Base-by-base conservation (phyloP, 2,329 filamentous ascomycete genomes). In the Epicoccum nigrum region DNA sequence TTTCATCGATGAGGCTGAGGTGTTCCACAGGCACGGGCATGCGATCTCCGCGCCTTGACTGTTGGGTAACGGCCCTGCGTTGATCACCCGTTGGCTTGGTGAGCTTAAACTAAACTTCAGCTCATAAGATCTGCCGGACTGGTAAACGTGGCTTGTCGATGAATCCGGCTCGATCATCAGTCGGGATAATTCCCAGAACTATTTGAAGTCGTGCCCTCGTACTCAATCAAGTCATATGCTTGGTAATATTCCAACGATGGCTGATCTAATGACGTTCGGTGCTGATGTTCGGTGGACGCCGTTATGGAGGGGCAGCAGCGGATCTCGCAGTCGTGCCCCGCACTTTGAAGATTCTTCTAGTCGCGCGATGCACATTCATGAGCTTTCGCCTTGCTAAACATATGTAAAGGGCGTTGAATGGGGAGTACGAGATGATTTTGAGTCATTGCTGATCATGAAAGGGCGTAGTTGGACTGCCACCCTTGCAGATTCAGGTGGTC, bases 1-100 rank as follows among this genome's bases (percentile, higher is more conserved):
- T 64, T 63, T 61, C 55, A 58, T 25, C 33, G 17, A 30, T 37
- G 33, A 54, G 48, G 45, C 40, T 51, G 33, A 52, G 27, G 35
- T 38, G 40, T 42, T 44, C 42, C 52, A 46, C 23, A 17, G 12
- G 13, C 38, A 45, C 47, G 44, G 55, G 50, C 35, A 23, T 23
- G 38, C 19, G 32, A 42, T 27, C 38, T 50, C 25, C 39, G 23
- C 40, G 31, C 43, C 41, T 43, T 45, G 30, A 33, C 34, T 27
- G 37, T 25, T 51, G 44, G 9, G 35, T n/a, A 44, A 38, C 32
- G 38, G 33, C 43, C 35, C 45, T 51, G 56, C 45, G 21, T 45
- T 37, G 41, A 52, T 25, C 38, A 34, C 30, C 52, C 40, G 35
- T 46, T 20, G 38, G 42, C 48, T 58, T 55, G 48, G 44, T 55